Conservation (phyloP, 306 rosid genomes). For the Geum urbanum region DNA sequence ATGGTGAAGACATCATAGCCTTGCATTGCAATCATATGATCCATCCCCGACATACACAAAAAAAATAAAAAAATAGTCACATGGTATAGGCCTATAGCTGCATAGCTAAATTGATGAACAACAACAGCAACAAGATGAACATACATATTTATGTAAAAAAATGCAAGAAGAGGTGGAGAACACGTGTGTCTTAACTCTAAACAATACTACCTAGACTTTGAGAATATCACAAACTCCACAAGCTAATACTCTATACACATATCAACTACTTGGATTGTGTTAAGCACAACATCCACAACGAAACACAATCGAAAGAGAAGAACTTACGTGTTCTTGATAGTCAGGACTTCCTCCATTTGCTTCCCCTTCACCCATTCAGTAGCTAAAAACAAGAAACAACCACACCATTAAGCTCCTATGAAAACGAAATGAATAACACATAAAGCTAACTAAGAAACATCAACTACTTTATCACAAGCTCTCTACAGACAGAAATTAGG, state of each 20-base stretch:
- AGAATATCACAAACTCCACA: not conserved
- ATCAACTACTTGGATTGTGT: not conserved
- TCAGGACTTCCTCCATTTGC: constrained; percentile 74
- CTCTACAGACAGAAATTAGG: not conserved
- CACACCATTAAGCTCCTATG: constrained; percentile 7
- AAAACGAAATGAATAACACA: not conserved
- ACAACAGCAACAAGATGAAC: not conserved
- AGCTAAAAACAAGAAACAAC: constrained; percentile 49
- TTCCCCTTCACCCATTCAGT: constrained; percentile 92
- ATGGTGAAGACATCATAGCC: not conserved
- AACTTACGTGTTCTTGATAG: constrained; percentile 73
- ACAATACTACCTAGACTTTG: not conserved
- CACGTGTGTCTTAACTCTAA: not conserved
- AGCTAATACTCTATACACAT: not conserved
- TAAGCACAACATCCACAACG: not conserved
- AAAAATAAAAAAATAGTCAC: not conserved
- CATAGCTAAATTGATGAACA: not conserved
- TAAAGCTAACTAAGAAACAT: not conserved
- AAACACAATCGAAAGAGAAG: not conserved
- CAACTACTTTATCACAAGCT: not conserved
- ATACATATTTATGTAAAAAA: not conserved
- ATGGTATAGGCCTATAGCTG: not conserved
- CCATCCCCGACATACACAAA: not conserved
- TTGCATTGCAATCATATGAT: not conserved
- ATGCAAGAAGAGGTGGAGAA: not conserved